Conservation (phyloP, 2,329 filamentous ascomycete species). For the Verticillium zaregamsianum region DNA sequence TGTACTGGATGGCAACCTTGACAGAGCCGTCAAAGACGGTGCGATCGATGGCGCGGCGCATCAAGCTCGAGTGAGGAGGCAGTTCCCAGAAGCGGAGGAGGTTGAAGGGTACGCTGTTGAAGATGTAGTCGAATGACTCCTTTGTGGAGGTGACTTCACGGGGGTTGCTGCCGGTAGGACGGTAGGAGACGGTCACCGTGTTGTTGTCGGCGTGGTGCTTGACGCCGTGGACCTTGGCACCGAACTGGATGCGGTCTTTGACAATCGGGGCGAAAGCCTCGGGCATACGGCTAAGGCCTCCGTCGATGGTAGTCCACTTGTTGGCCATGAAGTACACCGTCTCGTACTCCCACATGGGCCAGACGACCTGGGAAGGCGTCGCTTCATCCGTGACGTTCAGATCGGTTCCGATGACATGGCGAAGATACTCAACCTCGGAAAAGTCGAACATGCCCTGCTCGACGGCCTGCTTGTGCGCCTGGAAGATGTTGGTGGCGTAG, state of each 20-base stretch:
- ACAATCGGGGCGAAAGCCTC: slow-evolving; percentile 29
- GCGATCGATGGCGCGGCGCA: slow-evolving; percentile 20
- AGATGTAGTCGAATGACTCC: slow-evolving; percentile 31
- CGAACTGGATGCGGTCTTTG: slow-evolving; percentile 16
- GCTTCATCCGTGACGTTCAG: slow-evolving; percentile 32
- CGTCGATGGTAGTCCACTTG: slow-evolving; percentile 23
- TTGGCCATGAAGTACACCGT: slow-evolving; percentile 20
- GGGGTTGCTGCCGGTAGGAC: slow-evolving; percentile 15
- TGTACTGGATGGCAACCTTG: slow-evolving; percentile 50
- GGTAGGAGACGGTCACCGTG: slow-evolving; percentile 16
- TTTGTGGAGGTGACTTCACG: slow-evolving; percentile 16
- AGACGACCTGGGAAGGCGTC: slow-evolving; percentile 15
- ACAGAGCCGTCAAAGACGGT: slow-evolving; percentile 19
- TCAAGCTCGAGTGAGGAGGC: slow-evolving; percentile 25
- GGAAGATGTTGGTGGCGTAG: slow-evolving; percentile 22
- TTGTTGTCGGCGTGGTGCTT: slow-evolving; percentile 16
- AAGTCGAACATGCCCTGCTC: slow-evolving; percentile 23
- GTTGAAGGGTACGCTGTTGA: slow-evolving; percentile 32
- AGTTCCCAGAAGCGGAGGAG: slow-evolving; percentile 31
- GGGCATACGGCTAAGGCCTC: slow-evolving; percentile 28
- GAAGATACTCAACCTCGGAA: slow-evolving; percentile 24
- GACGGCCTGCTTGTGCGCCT: slow-evolving; percentile 23
- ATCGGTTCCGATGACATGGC: slow-evolving; percentile 26
- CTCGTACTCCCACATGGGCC: slow-evolving; percentile 26
- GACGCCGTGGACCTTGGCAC: slow-evolving; percentile 17